Evolutionary conservation across 2,329 filamentous ascomycete genomes (phyloP).

Genomic region (Ophiocordyceps australis): DNA sequence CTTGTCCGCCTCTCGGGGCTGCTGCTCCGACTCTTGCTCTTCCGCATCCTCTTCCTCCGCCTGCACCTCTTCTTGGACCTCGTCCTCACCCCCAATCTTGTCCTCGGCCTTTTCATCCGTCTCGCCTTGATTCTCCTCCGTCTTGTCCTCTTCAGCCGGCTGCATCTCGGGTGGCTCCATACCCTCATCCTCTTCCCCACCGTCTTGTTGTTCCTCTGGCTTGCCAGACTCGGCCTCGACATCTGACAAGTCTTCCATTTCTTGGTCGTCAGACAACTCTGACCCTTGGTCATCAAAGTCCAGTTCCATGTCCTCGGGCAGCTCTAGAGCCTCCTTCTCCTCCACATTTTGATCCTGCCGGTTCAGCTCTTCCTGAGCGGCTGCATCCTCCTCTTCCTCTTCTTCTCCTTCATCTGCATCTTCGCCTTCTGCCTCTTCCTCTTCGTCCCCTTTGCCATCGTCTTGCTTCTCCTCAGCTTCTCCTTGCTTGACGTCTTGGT

Average conservation of each 20-base stretch:
- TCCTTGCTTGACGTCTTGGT: conserved; percentile 36
- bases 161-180: conserved; percentile 16
- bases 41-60: conserved; percentile 12
- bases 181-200: conserved; percentile 16
- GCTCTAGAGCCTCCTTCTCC: conserved; percentile 63
- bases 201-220: conserved; percentile 17
- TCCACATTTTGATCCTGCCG: conserved; percentile 57
- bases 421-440: conserved; percentile 20
- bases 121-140: conserved; percentile 36
- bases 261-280: conserved; percentile 34
- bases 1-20: conserved; percentile 23
- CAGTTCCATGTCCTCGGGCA: conserved; percentile 80
- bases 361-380: conserved; percentile 36
- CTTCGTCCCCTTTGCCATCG: conserved; percentile 16
- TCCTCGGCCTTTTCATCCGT: conserved; percentile 34
- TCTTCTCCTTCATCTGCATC: conserved; percentile 21
- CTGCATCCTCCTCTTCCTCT: conserved; percentile 41
- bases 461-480: conserved; percentile 30
- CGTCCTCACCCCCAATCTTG: conserved; percentile 22
- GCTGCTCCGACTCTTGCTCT: conserved; percentile 1
- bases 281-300: conserved; percentile 53
- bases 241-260: conserved; percentile 39
- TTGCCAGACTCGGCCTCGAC: conserved; percentile 28
- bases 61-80: conserved; percentile 27
- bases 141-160: conserved; percentile 17